Conservation (phyloP, 495 filamentous ascomycete species). For the Penicillium pancosmium region DNA sequence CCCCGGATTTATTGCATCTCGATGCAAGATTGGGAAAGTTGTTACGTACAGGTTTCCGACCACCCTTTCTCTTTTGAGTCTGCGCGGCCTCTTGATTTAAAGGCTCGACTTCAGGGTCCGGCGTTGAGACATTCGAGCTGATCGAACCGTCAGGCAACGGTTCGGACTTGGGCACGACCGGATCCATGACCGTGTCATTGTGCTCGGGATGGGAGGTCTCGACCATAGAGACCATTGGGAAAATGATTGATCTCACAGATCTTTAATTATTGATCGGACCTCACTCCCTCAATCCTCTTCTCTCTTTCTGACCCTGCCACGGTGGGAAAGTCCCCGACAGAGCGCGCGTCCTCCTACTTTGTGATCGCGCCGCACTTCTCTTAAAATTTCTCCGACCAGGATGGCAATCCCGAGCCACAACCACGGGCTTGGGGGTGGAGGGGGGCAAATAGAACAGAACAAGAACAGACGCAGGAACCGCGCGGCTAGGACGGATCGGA, state of each 20-base stretch:
- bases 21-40: constrained; percentile 5
- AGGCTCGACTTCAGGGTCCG: constrained; percentile 60
- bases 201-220: constrained; percentile 42
- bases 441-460: constrained; percentile 8
- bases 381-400: constrained; percentile 20
- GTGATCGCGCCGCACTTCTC: not conserved
- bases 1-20: constrained; percentile 30
- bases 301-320: constrained; percentile 14
- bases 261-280: constrained; percentile 7
- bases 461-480: constrained; percentile 44
- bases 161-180: constrained; percentile 51
- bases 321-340: too few species aligned
- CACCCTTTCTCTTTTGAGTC: constrained; percentile 91
- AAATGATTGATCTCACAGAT: constrained; percentile 12
- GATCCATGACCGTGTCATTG: constrained; percentile 48
- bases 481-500: constrained; percentile 46
- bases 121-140: constrained; percentile 53
- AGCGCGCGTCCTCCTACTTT: too few species aligned
- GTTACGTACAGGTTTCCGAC: constrained; percentile 87
- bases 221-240: constrained; percentile 52
- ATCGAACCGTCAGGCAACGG: constrained; percentile 50
- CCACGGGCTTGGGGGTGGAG: constrained; percentile 6
- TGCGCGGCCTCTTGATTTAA: constrained; percentile 60
- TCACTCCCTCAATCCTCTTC: constrained; percentile 14
- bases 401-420: constrained; percentile 11